Evolutionary conservation across 306 rosid genomes (phyloP).

Genomic region (Quillaja saponaria): DNA sequence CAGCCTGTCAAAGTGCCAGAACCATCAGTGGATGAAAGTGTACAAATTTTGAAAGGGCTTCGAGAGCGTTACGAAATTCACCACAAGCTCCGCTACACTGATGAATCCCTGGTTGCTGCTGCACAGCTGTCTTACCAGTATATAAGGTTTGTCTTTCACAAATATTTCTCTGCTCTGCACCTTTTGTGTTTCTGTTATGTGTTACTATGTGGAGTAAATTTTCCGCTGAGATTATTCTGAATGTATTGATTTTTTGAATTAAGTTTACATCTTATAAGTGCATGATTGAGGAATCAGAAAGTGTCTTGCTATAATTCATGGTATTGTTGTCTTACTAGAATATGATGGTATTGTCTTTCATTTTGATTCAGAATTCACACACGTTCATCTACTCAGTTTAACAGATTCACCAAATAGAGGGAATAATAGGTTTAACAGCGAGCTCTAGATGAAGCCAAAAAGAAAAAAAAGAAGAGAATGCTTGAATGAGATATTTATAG

Average conservation of each 20-base stretch:
- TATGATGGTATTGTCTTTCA: no score
- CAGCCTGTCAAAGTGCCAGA: conserved; percentile 97
- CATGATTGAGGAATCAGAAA: no score
- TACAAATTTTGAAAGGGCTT: conserved; percentile 82
- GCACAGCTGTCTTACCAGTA: conserved; percentile 90
- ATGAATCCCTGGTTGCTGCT: conserved; percentile 86
- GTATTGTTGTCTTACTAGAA: no score
- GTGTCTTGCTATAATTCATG: no score
- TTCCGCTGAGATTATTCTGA: not conserved
- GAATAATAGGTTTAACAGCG: no score
- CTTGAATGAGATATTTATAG: no score
- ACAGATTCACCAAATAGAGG: no score
- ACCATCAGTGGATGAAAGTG: conserved; percentile 87
- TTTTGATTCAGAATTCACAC: no score
- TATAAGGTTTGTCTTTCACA: conserved; percentile 59
- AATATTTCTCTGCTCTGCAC: not conserved
- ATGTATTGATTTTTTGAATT: conserved; percentile 2
- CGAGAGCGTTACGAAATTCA: conserved; percentile 94
- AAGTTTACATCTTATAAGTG: no score
- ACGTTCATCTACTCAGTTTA: no score
- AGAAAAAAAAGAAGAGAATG: no score
- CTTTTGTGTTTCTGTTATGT: conserved; percentile 9
- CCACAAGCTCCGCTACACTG: conserved; percentile 94
- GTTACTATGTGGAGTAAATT: not conserved
- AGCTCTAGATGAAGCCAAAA: not conserved